Evolutionary conservation across 768 basidiomycete genomes (phyloP).

Genomic region (Flagelloscypha sp.): DNA sequence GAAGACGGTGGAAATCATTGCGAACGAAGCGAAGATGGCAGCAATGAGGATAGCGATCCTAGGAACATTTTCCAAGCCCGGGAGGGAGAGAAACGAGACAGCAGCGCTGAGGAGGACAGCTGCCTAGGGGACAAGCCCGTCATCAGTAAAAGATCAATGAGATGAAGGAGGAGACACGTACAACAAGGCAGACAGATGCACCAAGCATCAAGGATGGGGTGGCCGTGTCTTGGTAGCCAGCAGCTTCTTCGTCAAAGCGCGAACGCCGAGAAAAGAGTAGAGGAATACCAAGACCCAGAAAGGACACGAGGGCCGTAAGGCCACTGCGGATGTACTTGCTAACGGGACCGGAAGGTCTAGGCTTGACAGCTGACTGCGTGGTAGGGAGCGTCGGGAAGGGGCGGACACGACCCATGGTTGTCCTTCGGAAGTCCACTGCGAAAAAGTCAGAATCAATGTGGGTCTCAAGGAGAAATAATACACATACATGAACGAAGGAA

Average conservation of each 20-base stretch:
- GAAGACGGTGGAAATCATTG: slow-evolving; percentile 61
- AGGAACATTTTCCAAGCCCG: slow-evolving; percentile 57
- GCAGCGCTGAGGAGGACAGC: slow-evolving; percentile 76
- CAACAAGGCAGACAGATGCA: slow-evolving; percentile 57
- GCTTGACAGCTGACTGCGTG: slow-evolving; percentile 15
- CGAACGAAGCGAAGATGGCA: slow-evolving; percentile 58
- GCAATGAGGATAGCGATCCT: slow-evolving; percentile 61
- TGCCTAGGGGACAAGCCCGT: slow-evolving; percentile 39
- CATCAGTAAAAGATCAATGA: slow-evolving; percentile 17
- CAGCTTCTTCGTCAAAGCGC: slow-evolving; percentile 56
- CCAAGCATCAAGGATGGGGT: slow-evolving; percentile 53
- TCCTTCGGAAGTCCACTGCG: too few species aligned
- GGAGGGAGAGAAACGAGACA: slow-evolving; percentile 73
- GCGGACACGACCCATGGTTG: neutral
- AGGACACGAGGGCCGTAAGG: slow-evolving; percentile 48
- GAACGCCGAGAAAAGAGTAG: slow-evolving; percentile 60
- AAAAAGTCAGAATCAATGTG: too few species aligned
- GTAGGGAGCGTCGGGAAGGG: too few species aligned
- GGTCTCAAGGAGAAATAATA: too few species aligned
- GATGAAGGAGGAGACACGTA: slow-evolving; percentile 26
- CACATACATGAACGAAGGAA: slow-evolving; percentile 58
- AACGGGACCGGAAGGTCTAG: slow-evolving; percentile 15
- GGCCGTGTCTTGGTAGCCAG: slow-evolving; percentile 29
- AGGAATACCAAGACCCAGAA: slow-evolving; percentile 71
- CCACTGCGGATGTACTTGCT: slow-evolving; percentile 38